Evolutionary conservation across 208 protist genomes (phyloP).

Genomic region (Acanthamoeba sp.): DNA sequence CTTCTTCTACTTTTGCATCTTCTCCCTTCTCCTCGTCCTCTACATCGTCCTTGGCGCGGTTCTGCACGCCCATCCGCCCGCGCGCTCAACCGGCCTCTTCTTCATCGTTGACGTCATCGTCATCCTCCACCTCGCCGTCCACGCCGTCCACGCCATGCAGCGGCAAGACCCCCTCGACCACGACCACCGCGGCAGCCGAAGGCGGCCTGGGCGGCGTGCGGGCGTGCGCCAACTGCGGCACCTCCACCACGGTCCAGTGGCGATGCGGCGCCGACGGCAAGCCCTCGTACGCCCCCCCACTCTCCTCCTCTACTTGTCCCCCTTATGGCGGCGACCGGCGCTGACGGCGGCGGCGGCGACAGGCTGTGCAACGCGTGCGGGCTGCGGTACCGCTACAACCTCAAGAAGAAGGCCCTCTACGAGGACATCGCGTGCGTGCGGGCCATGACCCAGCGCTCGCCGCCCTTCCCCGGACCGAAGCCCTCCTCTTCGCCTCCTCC

Average conservation of each 20-base stretch:
- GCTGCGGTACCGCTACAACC: constrained; percentile 25
- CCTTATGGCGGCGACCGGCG: too few species aligned
- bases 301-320: neutral
- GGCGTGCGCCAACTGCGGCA: constrained; percentile 25
- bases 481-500: neutral
- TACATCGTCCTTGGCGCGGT: neutral
- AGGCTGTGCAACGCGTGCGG: constrained; percentile 33
- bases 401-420: constrained; percentile 43
- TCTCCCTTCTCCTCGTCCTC: neutral
- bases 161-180: too few species aligned
- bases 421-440: constrained; percentile 21
- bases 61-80: too few species aligned
- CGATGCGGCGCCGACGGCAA: constrained; percentile 25
- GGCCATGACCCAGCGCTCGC: neutral
- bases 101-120: too few species aligned
- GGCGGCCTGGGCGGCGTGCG: neutral
- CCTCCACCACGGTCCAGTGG: neutral
- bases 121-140: too few species aligned
- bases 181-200: neutral
- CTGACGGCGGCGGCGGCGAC: too few species aligned
- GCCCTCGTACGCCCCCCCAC: neutral
- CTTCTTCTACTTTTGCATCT: neutral
- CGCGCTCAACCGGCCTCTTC: too few species aligned
- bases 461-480: neutral
- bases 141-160: too few species aligned